Base-by-base conservation (phyloP, 2,329 filamentous ascomycete species). In the Colletotrichum sp. region DNA sequence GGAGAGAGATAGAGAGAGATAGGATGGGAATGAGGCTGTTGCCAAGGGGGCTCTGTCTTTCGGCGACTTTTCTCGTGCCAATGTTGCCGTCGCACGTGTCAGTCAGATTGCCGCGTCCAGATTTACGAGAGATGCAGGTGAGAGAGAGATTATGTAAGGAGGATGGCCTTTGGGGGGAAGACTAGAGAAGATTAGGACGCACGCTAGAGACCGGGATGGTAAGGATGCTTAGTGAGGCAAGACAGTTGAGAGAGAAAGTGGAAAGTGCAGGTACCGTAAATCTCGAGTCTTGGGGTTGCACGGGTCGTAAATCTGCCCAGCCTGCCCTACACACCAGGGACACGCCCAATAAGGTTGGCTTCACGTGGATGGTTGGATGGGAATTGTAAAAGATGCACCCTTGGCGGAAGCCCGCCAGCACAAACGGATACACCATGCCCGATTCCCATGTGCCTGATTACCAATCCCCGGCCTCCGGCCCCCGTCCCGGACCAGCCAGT, bases 121-220 rank as follows among this genome's bases (percentile, higher is more conserved):
- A 76, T 76, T 76, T 76, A 76, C 73, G 73, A 76, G 73, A 61
- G 63, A 49, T 76, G 73, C 73, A 76, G 73, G 57, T 49, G 57
- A 15, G 66, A 34, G 19, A 13, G 32, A 27, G 57, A 52, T 63
- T 70, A 70, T 62, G 68, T 63, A 63, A 70, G 36, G 65, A 55
- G n/a, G 29, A 44, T 52, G n/a, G 62, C 22, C 25, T 39, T 64
- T 11, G 34, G 25, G 6, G 6, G 25, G 34, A 44, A 44, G 32
- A 34, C 62, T 44, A 29, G 22, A 44, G 32, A 65, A 44, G n/a
- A 34, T 19, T 27, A 36, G 32, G 13, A 19, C 15, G 3, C n/a
- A 19, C 61, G 61, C 61, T 64, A 64, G 61, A 25, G 61, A 64
- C 61, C n/a, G 30, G 22, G 61, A 30, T 22, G 30, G 36, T 62